phyloP scores from a whole-genome alignment of 306 rosid species.

The Canavalia ensiformis region DNA sequence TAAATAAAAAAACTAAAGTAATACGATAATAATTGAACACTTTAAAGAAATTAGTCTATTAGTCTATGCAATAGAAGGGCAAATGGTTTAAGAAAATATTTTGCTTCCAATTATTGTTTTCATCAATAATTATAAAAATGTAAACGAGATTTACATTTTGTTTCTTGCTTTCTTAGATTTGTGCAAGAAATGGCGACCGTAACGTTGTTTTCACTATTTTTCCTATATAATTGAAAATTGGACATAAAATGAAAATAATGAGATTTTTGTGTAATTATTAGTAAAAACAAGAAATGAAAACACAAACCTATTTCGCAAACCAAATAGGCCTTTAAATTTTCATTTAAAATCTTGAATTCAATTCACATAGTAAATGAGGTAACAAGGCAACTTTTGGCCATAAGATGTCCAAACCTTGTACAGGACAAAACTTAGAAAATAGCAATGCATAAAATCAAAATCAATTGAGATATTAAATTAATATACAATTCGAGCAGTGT shows the following conservation, averaged over 20 bases:
- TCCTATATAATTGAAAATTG: neutral
- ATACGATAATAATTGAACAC: conserved; percentile 33
- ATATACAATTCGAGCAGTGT: neutral
- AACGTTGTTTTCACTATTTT: neutral
- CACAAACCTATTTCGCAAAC: neutral
- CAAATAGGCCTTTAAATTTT: neutral
- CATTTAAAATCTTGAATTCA: conserved; percentile 12
- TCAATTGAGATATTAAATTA: conserved; percentile 5
- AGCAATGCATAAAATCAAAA: conserved; percentile 25
- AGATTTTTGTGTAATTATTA: neutral
- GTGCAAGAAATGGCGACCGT: neutral
- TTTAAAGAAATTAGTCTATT: neutral
- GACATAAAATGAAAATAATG: neutral
- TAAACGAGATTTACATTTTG: neutral
- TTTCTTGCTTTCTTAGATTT: neutral
- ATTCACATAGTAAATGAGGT: neutral
- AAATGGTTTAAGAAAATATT: neutral
- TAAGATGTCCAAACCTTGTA: conserved; percentile 13
- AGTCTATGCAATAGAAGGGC: neutral
- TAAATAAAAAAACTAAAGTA: too few relatives aligned
- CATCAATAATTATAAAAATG: neutral
- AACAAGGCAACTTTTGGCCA: neutral
- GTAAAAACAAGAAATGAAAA: neutral
- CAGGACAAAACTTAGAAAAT: neutral
- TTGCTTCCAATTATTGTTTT: neutral